Evolutionary conservation across 2,329 filamentous ascomycete species (phyloP).

Genomic region (Apiospora sp.): DNA sequence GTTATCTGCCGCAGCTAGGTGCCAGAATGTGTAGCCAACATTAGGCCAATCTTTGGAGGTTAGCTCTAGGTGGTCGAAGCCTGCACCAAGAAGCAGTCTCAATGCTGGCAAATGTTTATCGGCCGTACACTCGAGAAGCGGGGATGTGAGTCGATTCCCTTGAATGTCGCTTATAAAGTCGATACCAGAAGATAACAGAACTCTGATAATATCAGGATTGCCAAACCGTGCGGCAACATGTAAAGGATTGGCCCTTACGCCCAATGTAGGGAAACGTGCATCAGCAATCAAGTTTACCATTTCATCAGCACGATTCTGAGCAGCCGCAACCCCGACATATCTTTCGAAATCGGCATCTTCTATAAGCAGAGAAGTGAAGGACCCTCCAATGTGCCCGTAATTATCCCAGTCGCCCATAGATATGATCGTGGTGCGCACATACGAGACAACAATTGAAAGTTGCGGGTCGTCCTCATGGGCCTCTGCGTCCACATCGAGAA

Average conservation of each 20-base stretch:
- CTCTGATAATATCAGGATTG: background rate
- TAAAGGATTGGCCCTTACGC: background rate
- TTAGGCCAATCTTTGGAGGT: background rate
- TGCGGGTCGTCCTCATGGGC: too few species aligned
- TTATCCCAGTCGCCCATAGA: too few species aligned
- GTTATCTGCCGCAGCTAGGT: too few species aligned
- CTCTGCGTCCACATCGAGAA: too few species aligned
- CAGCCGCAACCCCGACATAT: too few species aligned
- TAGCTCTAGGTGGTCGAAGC: background rate
- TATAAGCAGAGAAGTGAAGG: too few species aligned
- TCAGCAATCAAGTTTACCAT: background rate
- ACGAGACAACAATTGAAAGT: too few species aligned
- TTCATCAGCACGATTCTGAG: background rate
- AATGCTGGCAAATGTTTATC: background rate
- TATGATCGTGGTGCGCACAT: too few species aligned
- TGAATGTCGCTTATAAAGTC: background rate
- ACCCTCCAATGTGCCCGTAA: too few species aligned
- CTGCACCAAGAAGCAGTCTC: background rate
- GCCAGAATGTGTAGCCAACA: too few species aligned
- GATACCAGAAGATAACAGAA: background rate
- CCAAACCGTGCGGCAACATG: background rate
- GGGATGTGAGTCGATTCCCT: accelerated
- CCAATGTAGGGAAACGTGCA: background rate
- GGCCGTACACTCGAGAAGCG: background rate
- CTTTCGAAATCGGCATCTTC: too few species aligned